Percentiles rank a stretch among this genome's conserved stretches.
Conservation (phyloP, 768 basidiomycete genomes). For the Boletus eberwhitei region DNA sequence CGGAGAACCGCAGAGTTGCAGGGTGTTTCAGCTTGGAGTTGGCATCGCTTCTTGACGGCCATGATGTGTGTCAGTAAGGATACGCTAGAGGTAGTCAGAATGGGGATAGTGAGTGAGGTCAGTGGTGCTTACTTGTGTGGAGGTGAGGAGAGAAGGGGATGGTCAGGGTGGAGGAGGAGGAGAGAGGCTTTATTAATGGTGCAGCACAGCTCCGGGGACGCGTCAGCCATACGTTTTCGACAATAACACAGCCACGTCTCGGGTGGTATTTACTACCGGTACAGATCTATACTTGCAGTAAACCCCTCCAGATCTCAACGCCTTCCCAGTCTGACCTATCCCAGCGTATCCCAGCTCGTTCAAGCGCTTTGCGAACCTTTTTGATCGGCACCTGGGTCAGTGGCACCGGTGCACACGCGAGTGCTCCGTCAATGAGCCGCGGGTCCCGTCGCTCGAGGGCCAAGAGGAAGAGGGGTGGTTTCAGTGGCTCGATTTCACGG, state of each 20-base stretch:
- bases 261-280: background rate
- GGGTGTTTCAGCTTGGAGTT: slow-evolving; percentile 48
- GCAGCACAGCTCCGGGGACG: slow-evolving; percentile 29
- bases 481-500: background rate
- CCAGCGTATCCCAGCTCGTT: slow-evolving; percentile 59
- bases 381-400: slow-evolving; percentile 55
- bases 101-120: background rate
- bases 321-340: slow-evolving; percentile 71
- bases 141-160: background rate
- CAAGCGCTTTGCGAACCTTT: slow-evolving; percentile 59
- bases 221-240: slow-evolving; percentile 24
- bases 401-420: slow-evolving; percentile 58
- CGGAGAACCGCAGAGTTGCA: slow-evolving; percentile 80
- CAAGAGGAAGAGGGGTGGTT: slow-evolving; percentile 35
- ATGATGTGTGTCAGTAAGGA: slow-evolving; percentile 37
- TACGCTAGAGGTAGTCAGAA: slow-evolving; percentile 1
- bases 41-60: slow-evolving; percentile 88
- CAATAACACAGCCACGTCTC: slow-evolving; percentile 21
- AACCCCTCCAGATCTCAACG: slow-evolving; percentile 68
- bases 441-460: slow-evolving; percentile 79
- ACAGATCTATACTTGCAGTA: background rate
- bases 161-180: background rate
- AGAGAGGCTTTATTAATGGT: slow-evolving; percentile 24
- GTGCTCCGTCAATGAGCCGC: slow-evolving; percentile 51
- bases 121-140: background rate